These are phyloP conservation scores for Candida verbasci DNA, from an alignment of 805 yeast genomes.

Conservation along the genomic window DNA sequence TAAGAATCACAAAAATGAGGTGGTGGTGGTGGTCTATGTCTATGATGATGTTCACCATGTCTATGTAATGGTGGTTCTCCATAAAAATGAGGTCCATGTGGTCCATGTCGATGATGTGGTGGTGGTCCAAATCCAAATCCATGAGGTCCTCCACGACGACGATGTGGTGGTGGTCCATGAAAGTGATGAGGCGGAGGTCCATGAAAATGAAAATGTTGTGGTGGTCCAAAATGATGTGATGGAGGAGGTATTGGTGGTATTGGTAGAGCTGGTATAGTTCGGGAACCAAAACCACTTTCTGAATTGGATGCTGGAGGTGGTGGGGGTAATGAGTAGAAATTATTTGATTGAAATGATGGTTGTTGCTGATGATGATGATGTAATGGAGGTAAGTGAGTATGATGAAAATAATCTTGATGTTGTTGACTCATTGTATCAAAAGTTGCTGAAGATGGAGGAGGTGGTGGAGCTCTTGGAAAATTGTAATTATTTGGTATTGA, in stretches of 20 bases:
- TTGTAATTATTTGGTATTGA: slow-evolving; percentile 2
- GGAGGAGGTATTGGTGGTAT: not conserved
- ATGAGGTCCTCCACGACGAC: slow-evolving; percentile 3
- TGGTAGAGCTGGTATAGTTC: too few relatives aligned
- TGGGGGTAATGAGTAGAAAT: slow-evolving; percentile 2
- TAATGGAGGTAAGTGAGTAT: slow-evolving; percentile 2
- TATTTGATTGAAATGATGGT: too few relatives aligned
- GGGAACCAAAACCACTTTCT: too few relatives aligned
- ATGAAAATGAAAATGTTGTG: slow-evolving; percentile 2
- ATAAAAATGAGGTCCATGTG: slow-evolving; percentile 1
- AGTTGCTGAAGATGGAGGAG: slow-evolving; percentile 1
- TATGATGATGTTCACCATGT: slow-evolving; percentile 1
- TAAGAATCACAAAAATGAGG: slow-evolving; percentile 1
- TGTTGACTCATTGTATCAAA: slow-evolving; percentile 3
- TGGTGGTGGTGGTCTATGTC: too few relatives aligned
- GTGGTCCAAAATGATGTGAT: not conserved
- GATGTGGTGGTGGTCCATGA: slow-evolving; percentile 12
- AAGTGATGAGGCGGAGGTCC: slow-evolving; percentile 5
- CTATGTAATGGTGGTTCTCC: not conserved
- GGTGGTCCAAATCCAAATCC: slow-evolving; percentile 6
- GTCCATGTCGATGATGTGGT: slow-evolving; percentile 7
- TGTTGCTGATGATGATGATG: not conserved
- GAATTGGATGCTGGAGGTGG: slow-evolving; percentile 4
- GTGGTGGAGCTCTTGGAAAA: slow-evolving; percentile 4
- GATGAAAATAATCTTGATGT: not conserved